Conservation (phyloP, 2,329 filamentous ascomycete species). For the Hymenoscyphus scutula region DNA sequence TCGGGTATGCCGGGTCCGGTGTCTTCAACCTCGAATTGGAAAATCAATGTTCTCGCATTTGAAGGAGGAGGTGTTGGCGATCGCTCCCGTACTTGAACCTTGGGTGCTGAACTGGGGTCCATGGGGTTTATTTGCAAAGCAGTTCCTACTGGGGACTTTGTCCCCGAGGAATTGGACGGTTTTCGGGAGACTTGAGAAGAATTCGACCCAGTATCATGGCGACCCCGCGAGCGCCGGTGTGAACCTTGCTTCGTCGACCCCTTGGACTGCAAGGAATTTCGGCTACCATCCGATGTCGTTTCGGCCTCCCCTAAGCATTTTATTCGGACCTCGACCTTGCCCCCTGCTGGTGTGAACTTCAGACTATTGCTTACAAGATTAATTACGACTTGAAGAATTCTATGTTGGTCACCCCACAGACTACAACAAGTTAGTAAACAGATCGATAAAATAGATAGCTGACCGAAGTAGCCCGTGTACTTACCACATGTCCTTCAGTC, state of each 20-base stretch:
- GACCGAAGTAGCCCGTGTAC: constrained; percentile 6
- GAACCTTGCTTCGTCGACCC: constrained; percentile 23
- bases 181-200: constrained; percentile 50
- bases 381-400: constrained; percentile 89
- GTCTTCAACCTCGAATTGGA: constrained; percentile 87
- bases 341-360: constrained; percentile 81
- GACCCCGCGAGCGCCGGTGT: constrained; percentile 24
- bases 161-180: constrained; percentile 24
- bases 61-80: constrained; percentile 59
- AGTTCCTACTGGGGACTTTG: constrained; percentile 43
- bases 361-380: constrained; percentile 89
- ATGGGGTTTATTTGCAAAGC: constrained; percentile 62
- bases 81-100: constrained; percentile 48
- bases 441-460: background rate
- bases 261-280: constrained; percentile 34
- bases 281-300: constrained; percentile 23
- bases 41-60: constrained; percentile 64
- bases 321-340: constrained; percentile 73
- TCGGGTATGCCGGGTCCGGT: constrained; percentile 82
- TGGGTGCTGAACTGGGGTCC: constrained; percentile 41
- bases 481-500: constrained; percentile 71
- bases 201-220: constrained; percentile 37
- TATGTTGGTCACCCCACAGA: constrained; percentile 87
- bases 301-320: constrained; percentile 63
- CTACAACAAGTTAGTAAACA: constrained; percentile 34